phyloP scores from a whole-genome alignment of 768 basidiomycete species.

The Neoboletus brunneissimus region DNA sequence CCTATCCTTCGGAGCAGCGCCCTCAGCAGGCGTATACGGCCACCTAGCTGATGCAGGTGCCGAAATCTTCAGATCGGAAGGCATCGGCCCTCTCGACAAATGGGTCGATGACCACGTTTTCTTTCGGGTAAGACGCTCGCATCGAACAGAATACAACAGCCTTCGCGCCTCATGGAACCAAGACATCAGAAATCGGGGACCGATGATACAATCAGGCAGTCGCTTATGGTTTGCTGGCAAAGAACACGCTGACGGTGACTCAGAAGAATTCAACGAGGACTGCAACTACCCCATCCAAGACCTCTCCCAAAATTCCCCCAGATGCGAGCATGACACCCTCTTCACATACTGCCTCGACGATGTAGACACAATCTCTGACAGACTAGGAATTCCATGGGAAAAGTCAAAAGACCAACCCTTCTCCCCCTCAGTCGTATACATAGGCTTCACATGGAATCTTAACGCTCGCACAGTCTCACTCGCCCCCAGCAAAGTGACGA shows the following conservation, averaged over 20 bases:
- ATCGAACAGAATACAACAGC: too few species aligned
- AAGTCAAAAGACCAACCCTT: slow-evolving; percentile 11
- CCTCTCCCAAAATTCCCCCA: neutral
- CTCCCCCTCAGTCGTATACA: neutral
- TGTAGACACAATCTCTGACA: neutral
- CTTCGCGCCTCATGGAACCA: too few species aligned
- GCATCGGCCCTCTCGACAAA: neutral
- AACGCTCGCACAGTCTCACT: neutral
- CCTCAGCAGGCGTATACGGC: neutral
- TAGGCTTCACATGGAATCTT: slow-evolving; percentile 38
- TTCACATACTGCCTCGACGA: slow-evolving; percentile 1
- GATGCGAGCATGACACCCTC: too few species aligned
- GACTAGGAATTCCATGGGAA: slow-evolving; percentile 13
- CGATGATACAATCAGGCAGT: neutral
- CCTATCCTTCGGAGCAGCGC: neutral
- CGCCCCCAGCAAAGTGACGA: neutral
- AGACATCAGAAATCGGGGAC: too few species aligned
- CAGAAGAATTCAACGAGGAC: neutral
- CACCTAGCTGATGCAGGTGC: neutral
- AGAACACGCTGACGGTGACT: neutral
- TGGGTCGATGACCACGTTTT: neutral
- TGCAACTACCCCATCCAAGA: neutral
- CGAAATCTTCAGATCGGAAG: neutral
- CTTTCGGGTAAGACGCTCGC: neutral
- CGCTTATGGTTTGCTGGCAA: neutral